Conservation (phyloP, 768 basidiomycete genomes). For the Leccinum imitatum region DNA sequence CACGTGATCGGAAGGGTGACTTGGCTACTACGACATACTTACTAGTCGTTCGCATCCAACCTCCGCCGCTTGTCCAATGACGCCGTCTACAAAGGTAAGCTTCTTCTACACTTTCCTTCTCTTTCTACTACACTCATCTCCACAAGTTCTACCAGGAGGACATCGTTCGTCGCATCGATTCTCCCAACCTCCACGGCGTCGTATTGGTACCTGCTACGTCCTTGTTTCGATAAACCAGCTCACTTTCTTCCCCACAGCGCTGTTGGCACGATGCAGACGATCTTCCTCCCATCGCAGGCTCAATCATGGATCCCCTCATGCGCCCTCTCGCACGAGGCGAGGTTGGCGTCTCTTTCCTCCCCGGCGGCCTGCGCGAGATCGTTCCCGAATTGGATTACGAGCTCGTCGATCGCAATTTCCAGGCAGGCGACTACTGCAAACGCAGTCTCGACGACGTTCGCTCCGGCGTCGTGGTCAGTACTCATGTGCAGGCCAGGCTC, state of each 20-base stretch:
- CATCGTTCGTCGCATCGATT: conserved; percentile 50
- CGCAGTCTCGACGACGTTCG: conserved; percentile 69
- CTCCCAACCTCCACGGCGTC: conserved; percentile 50
- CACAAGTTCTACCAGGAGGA: conserved; percentile 67
- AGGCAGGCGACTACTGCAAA: conserved; percentile 82
- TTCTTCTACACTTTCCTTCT: neutral
- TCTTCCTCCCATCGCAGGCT: conserved; percentile 41
- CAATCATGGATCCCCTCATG: conserved; percentile 65
- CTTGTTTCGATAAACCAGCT: conserved; percentile 1
- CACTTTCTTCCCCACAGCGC: conserved; percentile 47
- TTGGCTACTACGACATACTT: too few species aligned
- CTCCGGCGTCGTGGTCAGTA: conserved; percentile 71
- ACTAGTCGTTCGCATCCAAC: conserved; percentile 7
- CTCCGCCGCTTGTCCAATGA: conserved; percentile 22
- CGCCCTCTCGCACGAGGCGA: conserved; percentile 75
- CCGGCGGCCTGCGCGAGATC: conserved; percentile 60
- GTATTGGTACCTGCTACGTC: conserved; percentile 50
- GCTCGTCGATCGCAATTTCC: conserved; percentile 75
- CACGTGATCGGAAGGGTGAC: neutral
- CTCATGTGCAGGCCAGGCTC: conserved; percentile 62
- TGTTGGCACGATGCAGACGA: conserved; percentile 91
- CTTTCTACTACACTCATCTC: neutral
- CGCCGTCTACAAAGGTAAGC: conserved; percentile 35
- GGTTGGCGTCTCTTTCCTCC: conserved; percentile 75
- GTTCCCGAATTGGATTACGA: conserved; percentile 64